Evolutionary conservation across 2,329 filamentous ascomycete species (phyloP), one percentile per base, ranked within the genome.

Genomic region (Aspergillus sp.): DNA sequence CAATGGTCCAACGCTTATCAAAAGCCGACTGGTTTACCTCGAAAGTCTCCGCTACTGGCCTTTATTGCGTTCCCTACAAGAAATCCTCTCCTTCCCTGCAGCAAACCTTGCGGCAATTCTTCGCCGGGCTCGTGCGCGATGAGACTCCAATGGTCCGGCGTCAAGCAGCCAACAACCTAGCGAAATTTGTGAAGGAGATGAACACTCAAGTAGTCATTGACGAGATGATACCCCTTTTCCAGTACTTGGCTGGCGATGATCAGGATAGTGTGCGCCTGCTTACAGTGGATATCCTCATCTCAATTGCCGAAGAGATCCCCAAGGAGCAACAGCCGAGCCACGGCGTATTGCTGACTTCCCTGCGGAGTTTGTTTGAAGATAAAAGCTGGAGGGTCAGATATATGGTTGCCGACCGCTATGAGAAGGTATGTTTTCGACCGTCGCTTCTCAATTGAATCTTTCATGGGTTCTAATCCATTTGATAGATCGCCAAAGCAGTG

Each of bases 1-100:
- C 95, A 65, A 89, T 99, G 74, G 93, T 93, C 63, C 87, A 96
- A 74, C 92, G 95, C 76, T 91, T 99, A 64, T 96, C 95, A 68
- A 99, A 98, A 86, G 95, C 95, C 80, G 95, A 99, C 82, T 99
- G 95, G 95, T 99, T 99, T 80, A 99, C 95, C 61, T 98, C 95
- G 68, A 99, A 98, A 83, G 95, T 99, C 68, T 99, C 95, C 34
- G 95, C 94, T 65, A 97, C 94, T 68, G 95, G 95, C 66, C 90
- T 99, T 66, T 99, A 94, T 83, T 95, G 91, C 76, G 87, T 89
- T 53, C 94, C 95, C 67, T 99, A 99, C 84, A 90, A 89, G 73
- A 96, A 96, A 83, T 92, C 95, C 63, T 90, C 92, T 59, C 86
- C 90, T 55, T 85, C 89, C n/a, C 88, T 93, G 69, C 95, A 99